Evolutionary conservation across 2,329 filamentous ascomycete species (phyloP).

Genomic region (Verticillium nonalfalfae): DNA sequence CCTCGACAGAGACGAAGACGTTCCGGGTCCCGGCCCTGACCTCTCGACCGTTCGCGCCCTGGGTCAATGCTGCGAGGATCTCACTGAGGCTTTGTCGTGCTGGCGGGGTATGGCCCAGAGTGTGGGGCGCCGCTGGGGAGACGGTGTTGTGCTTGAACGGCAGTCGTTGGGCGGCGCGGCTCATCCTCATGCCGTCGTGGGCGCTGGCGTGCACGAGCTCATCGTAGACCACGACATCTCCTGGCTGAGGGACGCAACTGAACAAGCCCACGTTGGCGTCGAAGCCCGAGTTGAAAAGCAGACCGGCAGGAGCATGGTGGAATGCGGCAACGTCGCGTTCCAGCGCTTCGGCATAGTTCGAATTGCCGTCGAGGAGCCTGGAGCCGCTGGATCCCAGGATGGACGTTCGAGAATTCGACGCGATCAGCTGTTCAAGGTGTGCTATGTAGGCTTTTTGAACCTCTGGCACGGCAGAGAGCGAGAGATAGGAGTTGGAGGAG

Average conservation of each 20-base stretch:
- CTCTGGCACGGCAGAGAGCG: conserved; percentile 49
- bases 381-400: conserved; percentile 45
- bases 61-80: conserved; percentile 21
- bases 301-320: conserved; percentile 35
- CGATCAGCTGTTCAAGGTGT: conserved; percentile 16
- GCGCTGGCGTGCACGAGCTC: conserved; percentile 72
- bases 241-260: conserved; percentile 50
- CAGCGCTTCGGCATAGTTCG: conserved; percentile 32
- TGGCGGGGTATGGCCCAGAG: not conserved
- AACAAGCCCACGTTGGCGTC: conserved; percentile 62
- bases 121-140: not conserved
- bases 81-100: conserved; percentile 16
- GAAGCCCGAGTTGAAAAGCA: conserved; percentile 55
- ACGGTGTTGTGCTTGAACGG: conserved; percentile 55
- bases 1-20: conserved; percentile 64
- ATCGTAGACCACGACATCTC: conserved; percentile 64
- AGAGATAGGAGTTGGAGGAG: conserved; percentile 74
- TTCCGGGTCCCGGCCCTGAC: conserved; percentile 34
- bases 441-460: conserved; percentile 59
- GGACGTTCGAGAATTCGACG: not conserved
- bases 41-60: conserved; percentile 21
- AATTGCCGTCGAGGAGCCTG: conserved; percentile 47
- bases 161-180: conserved; percentile 41
- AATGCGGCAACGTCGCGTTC: conserved; percentile 41
- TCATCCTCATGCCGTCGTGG: conserved; percentile 69